A percentile compares a stretch with the other conserved stretches of the same genome.
These are phyloP conservation scores for Diplosphaera chodatii DNA, from an alignment of 139 green algal species.

Conservation along the genomic window DNA sequence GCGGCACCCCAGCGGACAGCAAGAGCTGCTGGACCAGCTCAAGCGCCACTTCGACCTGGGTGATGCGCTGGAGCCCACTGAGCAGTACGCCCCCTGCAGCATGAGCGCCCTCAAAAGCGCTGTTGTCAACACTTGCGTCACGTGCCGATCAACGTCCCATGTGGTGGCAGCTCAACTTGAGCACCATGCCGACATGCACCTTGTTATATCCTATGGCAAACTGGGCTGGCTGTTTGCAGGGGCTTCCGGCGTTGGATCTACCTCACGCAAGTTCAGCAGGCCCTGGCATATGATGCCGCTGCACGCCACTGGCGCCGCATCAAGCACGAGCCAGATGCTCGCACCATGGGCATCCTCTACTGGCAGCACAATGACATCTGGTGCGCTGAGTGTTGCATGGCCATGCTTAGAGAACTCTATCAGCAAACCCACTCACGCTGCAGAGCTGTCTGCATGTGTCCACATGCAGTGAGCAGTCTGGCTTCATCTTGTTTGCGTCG, in stretches of 20 bases:
- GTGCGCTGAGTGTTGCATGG: slow-evolving; percentile 12
- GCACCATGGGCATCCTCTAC: slow-evolving; percentile 74
- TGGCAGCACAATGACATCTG: slow-evolving; percentile 84
- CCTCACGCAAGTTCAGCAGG: slow-evolving; percentile 59
- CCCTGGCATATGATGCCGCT: slow-evolving; percentile 62
- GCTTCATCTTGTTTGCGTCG: neutral
- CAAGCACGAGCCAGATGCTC: slow-evolving; percentile 30
- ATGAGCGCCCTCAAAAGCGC: too few species aligned
- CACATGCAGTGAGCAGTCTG: too few species aligned
- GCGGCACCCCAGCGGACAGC: slow-evolving; percentile 55
- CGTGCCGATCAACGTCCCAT: too few species aligned
- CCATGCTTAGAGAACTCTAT: too few species aligned
- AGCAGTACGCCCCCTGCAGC: slow-evolving; percentile 3
- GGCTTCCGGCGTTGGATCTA: slow-evolving; percentile 44
- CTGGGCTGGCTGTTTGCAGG: neutral
- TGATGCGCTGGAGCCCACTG: neutral
- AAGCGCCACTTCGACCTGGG: slow-evolving; percentile 46
- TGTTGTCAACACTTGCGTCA: too few species aligned
- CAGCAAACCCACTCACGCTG: too few species aligned
- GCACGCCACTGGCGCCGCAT: slow-evolving; percentile 50
- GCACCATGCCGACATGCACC: too few species aligned
- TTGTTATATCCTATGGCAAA: too few species aligned
- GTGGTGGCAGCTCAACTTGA: neutral
- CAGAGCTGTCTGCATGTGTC: too few species aligned
- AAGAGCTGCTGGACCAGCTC: slow-evolving; percentile 53